A percentile compares a stretch with the other conserved stretches of the same genome.
These are phyloP conservation scores for Tetrahymena elliotti DNA, from an alignment of 73 alveolate genomes.

Conservation along the genomic window DNA sequence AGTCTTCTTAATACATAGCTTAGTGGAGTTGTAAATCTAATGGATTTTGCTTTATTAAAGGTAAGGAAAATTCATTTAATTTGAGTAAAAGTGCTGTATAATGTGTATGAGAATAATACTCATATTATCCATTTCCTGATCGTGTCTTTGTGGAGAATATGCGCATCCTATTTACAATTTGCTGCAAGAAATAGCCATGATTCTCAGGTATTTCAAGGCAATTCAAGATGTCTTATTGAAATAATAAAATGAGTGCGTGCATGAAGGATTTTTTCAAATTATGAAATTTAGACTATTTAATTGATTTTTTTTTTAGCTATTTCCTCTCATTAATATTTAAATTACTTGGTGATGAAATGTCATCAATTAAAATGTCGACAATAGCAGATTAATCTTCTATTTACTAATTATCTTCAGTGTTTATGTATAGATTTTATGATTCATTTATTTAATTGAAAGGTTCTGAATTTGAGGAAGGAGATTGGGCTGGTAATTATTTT, in stretches of 20 bases:
- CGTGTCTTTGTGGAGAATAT: neutral
- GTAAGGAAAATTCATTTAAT: neutral
- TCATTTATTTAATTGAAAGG: neutral
- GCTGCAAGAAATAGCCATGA: neutral
- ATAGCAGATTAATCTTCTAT: neutral
- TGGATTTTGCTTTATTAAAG: neutral
- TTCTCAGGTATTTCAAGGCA: neutral
- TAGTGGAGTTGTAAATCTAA: neutral
- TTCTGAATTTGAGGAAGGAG: neutral
- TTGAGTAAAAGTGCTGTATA: neutral
- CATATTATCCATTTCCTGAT: neutral
- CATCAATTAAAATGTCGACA: neutral
- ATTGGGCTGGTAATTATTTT: neutral
- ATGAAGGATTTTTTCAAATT: neutral
- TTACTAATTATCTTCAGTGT: neutral
- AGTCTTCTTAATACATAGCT: neutral
- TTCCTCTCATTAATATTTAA: too few species aligned
- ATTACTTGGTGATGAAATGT: neutral
- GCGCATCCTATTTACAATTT: neutral
- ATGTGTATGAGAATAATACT: neutral
- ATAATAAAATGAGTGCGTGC: neutral
- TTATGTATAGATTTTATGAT: neutral
- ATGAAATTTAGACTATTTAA: neutral
- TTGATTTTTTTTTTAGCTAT: neutral
- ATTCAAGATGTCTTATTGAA: neutral